Conservation (phyloP, 805 yeast species). For the Blastobotrys muscicola region DNA sequence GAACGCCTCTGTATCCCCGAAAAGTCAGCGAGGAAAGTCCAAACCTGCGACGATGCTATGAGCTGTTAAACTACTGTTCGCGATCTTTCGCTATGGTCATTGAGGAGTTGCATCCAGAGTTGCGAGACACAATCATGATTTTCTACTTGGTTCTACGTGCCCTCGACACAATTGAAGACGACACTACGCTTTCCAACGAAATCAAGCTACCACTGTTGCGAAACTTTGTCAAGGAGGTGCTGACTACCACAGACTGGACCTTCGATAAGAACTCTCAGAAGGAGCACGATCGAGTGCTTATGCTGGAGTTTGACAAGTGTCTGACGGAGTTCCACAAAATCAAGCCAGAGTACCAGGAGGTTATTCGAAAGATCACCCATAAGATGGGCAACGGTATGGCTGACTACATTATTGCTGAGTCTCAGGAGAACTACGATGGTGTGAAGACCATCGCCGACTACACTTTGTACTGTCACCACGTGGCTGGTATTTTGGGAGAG, state of each 20-base stretch:
- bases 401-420: slow-evolving; percentile 68
- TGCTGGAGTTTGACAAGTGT: slow-evolving; percentile 67
- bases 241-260: slow-evolving; percentile 66
- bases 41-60: slow-evolving; percentile 55
- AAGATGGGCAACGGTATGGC: slow-evolving; percentile 99
- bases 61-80: slow-evolving; percentile 59
- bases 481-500: slow-evolving; percentile 96
- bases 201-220: slow-evolving; percentile 69
- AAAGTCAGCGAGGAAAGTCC: slow-evolving; percentile 33
- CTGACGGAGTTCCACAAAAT: slow-evolving; percentile 64
- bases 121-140: slow-evolving; percentile 64
- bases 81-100: slow-evolving; percentile 94
- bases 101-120: slow-evolving; percentile 80
- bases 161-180: slow-evolving; percentile 93
- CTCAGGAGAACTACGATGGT: slow-evolving; percentile 64
- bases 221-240: slow-evolving; percentile 47
- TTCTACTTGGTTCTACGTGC: slow-evolving; percentile 85
- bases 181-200: slow-evolving; percentile 70
- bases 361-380: slow-evolving; percentile 64
- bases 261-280: slow-evolving; percentile 60
- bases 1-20: slow-evolving; percentile 44
- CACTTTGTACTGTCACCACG: slow-evolving; percentile 90
- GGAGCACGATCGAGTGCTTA: slow-evolving; percentile 73
- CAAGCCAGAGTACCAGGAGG: slow-evolving; percentile 65
- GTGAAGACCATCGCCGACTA: slow-evolving; percentile 71